A percentile compares a stretch with the other conserved stretches of the same genome.
phyloP scores from a whole-genome alignment of 768 basidiomycete genomes.

The Mycena olivaceomarginata region DNA sequence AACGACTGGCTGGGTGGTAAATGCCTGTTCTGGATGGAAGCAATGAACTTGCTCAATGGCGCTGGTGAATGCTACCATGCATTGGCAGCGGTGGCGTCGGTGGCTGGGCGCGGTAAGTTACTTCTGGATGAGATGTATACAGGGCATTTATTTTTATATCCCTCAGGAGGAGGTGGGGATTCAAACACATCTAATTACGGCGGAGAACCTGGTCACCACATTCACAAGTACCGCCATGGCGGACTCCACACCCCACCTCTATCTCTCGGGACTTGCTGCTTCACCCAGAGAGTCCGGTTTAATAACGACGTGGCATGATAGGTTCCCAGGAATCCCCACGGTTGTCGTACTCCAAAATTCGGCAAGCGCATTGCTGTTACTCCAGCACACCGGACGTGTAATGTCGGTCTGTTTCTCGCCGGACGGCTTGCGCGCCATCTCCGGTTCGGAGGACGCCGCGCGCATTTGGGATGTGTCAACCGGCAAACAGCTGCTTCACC shows the following conservation, averaged over 20 bases:
- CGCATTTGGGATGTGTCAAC: constrained; percentile 8
- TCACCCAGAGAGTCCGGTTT: neutral
- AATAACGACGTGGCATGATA: neutral
- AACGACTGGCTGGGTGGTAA: neutral
- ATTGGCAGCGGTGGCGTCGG: neutral
- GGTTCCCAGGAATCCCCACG: constrained; percentile 11
- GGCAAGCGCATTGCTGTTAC: neutral
- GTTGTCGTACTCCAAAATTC: neutral
- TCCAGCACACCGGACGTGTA: neutral
- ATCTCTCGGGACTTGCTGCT: constrained; percentile 12
- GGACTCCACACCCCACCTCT: constrained; percentile 11
- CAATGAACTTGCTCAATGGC: constrained; percentile 9
- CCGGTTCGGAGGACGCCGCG: neutral
- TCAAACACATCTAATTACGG: neutral
- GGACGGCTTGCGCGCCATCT: neutral
- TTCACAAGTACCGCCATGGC: neutral
- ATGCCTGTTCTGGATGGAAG: constrained; percentile 23
- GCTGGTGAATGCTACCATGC: neutral
- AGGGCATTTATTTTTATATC: neutral
- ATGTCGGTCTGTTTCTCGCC: too few species aligned
- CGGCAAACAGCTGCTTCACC: neutral
- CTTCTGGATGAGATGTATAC: neutral
- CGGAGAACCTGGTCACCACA: neutral
- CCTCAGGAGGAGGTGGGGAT: neutral
- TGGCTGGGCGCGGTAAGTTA: neutral